Evolutionary conservation across 106 monocot genomes (phyloP), one percentile per base, ranked within the genome.

Genomic region (Allium sativum): DNA sequence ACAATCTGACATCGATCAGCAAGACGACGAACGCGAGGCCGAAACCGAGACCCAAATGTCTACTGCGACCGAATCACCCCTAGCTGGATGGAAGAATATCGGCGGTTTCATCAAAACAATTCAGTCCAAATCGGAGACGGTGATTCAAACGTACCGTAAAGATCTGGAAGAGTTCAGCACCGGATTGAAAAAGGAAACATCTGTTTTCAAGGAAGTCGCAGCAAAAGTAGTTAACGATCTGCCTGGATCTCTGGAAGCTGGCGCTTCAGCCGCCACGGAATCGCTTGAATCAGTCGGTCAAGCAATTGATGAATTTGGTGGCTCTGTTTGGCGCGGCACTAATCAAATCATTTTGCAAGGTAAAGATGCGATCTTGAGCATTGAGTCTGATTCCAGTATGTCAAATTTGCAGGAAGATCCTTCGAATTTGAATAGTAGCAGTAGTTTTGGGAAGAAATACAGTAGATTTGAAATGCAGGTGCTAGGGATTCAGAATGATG

Each of bases 111-210:
- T 98, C 58, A 77, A 92, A 69, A 88, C 84, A 40, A 52, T 98
- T 19, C 75, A 87, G 8, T 44, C 81, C 46, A 82, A 55, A 67
- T 91, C 91, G 10, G 91, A 91, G 70, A 68, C 91, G 41, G 84
- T 90, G 69, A 81, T 95, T 62, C 68, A 81, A 71, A 88, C 85
- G 60, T 99, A 92, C 72, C 82, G 83, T 46, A 81, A 84, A 12
- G 96, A 98, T 55, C 78, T 98, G 41, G 77, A 78, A 69, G 96
- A 98, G 72, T 91, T 98, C 77, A 70, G 96, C 53, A 72, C 84
- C 5, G 96, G 91, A 14, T 69, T 98, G 52, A 79, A 67, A 67
- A 80, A 78, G 77, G 96, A 98, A 82, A 82, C 87, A 48, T 79
- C 40, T 18, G 78, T 72, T 18, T 48, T 98, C 66, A 70, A 84